phyloP scores from a whole-genome alignment of 2,329 filamentous ascomycete genomes.

The Clonostachys rhizophaga region DNA sequence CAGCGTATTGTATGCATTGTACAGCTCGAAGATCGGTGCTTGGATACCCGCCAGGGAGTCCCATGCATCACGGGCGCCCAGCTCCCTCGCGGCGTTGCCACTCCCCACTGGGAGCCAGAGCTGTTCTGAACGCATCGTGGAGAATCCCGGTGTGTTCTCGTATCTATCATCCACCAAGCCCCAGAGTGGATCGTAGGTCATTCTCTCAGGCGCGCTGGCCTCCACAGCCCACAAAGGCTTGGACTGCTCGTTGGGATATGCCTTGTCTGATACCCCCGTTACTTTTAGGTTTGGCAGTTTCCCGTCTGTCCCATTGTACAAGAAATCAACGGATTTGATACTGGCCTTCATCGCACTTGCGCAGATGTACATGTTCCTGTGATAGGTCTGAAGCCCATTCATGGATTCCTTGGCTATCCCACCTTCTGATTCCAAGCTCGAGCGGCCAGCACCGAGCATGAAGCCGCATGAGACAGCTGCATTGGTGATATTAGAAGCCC shows the following conservation, averaged over 20 bases:
- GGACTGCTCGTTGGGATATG: slow-evolving; percentile 19
- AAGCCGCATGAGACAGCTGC: too few species aligned
- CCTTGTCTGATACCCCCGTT: slow-evolving; percentile 23
- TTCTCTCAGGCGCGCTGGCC: slow-evolving; percentile 6
- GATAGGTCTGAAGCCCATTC: too few species aligned
- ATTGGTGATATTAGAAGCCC: too few species aligned
- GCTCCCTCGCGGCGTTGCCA: not conserved
- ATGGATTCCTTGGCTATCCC: too few species aligned
- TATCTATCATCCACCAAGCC: not conserved
- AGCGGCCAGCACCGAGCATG: too few species aligned
- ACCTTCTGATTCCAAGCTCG: too few species aligned
- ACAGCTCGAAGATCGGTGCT: not conserved
- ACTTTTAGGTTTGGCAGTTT: slow-evolving; percentile 25
- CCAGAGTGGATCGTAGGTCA: not conserved
- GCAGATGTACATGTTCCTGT: slow-evolving; percentile 29
- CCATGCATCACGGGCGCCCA: not conserved
- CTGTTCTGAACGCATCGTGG: not conserved
- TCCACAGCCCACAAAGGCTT: slow-evolving; percentile 25
- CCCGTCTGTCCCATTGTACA: slow-evolving; percentile 29
- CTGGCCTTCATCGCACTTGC: slow-evolving; percentile 32
- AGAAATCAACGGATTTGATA: slow-evolving; percentile 38
- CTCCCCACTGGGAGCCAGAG: not conserved
- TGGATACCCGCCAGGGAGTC: not conserved
- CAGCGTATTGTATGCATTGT: not conserved
- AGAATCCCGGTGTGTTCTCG: not conserved